These are phyloP conservation scores for Xanthoconium separans DNA, from an alignment of 1,284 basidiomycete genomes.

Conservation along the genomic window DNA sequence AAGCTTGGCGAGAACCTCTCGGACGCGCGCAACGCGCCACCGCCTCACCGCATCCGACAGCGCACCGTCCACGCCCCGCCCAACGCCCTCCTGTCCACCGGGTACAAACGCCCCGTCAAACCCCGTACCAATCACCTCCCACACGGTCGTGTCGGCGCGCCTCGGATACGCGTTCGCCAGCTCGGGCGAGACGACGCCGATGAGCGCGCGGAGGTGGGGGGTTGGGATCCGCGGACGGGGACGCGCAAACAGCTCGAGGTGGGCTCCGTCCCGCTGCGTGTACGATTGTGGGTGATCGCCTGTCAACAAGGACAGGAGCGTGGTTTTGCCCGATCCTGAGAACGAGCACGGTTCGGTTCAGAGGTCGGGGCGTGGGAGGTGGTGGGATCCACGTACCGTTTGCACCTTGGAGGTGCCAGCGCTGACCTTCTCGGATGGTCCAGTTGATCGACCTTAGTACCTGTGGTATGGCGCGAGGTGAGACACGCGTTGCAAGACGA, in stretches of 20 bases:
- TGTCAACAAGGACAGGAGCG: conserved; percentile 86
- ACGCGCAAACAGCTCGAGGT: conserved; percentile 71
- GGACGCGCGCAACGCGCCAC: conserved; percentile 48
- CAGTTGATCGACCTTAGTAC: conserved; percentile 78
- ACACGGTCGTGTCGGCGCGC: conserved; percentile 64
- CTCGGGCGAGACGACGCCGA: conserved; percentile 88
- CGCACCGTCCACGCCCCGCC: conserved; percentile 36
- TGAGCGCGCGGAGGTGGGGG: conserved; percentile 49
- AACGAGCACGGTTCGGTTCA: not conserved
- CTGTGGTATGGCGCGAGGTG: conserved; percentile 32
- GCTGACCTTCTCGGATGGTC: conserved; percentile 76
- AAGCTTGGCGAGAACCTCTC: conserved; percentile 62
- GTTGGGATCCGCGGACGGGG: conserved; percentile 68
- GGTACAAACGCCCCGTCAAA: conserved; percentile 81
- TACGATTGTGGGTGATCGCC: conserved; percentile 96
- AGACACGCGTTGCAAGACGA: not conserved
- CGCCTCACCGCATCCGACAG: conserved; percentile 35
- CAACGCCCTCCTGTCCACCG: conserved; percentile 45
- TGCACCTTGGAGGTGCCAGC: conserved; percentile 85
- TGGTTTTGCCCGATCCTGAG: conserved; percentile 91
- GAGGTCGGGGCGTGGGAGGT: not conserved
- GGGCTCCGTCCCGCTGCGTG: conserved; percentile 59
- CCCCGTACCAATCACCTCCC: conserved; percentile 81
- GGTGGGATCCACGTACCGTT: conserved; percentile 57
- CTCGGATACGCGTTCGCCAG: conserved; percentile 90